Evolutionary conservation across 352 stramenopile genomes (phyloP).

Genomic region (Blastocystis sp.): DNA sequence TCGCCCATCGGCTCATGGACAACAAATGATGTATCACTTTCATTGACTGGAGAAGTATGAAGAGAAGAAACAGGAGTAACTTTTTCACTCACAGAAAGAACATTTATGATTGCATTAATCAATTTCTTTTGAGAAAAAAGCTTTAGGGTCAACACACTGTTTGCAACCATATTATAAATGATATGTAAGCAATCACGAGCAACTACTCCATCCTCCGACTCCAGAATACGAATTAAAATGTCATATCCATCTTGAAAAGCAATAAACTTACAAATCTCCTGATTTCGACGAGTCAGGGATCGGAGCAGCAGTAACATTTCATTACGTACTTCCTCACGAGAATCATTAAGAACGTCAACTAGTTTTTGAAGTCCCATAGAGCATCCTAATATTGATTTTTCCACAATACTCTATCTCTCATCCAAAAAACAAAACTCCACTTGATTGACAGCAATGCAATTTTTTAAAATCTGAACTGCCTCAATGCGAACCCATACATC

Average conservation of each 20-base stretch:
- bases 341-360: conserved; percentile 61
- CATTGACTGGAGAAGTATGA: background rate
- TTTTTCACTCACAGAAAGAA: conserved; percentile 1
- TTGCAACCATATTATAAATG: conserved; percentile 62
- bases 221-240: conserved; percentile 62
- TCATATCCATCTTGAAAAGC: conserved; percentile 63
- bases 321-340: conserved; percentile 62
- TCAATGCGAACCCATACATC: background rate
- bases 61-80: background rate
- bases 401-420: conserved; percentile 49
- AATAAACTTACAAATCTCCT: conserved; percentile 63
- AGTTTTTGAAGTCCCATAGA: conserved; percentile 61
- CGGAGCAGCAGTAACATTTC: conserved; percentile 63
- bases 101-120: background rate
- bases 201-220: conserved; percentile 52
- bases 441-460: conserved; percentile 53
- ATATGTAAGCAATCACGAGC: conserved; percentile 61
- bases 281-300: conserved; percentile 60
- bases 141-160: conserved; percentile 62
- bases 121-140: conserved; percentile 61
- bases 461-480: conserved; percentile 53
- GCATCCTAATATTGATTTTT: conserved; percentile 61
- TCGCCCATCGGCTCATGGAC: conserved; percentile 17
- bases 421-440: background rate
- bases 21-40: background rate